Conservation (phyloP, 2,329 filamentous ascomycete species). For the Colletotrichum liaoningense region DNA sequence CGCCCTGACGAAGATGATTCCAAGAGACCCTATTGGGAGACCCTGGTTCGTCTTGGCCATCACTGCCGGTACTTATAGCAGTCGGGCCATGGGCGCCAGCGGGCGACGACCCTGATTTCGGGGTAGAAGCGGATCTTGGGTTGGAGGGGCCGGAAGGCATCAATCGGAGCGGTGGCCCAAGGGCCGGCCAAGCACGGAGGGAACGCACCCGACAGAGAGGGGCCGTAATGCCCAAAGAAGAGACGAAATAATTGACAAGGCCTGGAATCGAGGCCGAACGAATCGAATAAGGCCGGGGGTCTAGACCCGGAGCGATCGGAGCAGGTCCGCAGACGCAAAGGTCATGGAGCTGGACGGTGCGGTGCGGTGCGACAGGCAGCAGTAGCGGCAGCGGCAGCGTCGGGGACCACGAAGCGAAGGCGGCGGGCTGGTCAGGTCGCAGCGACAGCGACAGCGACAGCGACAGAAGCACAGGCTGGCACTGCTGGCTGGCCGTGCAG, state of each 20-base stretch:
- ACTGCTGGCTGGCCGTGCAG: not conserved
- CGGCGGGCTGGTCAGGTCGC: not conserved
- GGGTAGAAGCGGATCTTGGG: conserved; percentile 27
- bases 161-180: conserved; percentile 29
- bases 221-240: not conserved
- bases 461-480: not conserved
- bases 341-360: not conserved
- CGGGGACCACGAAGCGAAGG: not conserved
- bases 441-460: not conserved
- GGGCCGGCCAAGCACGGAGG: conserved; percentile 3
- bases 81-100: not conserved
- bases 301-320: not conserved
- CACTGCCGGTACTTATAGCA: not conserved
- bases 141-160: conserved; percentile 33
- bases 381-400: not conserved
- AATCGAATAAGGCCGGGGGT: not conserved
- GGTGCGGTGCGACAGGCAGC: not conserved
- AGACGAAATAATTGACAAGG: too few relatives aligned
- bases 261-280: not conserved
- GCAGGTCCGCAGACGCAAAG: not conserved
- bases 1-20: conserved; percentile 30
- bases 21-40: conserved; percentile 14
- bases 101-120: conserved; percentile 20
- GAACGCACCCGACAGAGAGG: conserved; percentile 7
- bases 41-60: conserved; percentile 6